phyloP scores from a whole-genome alignment of 305 asterid species.

The Fraxinus baroniana region DNA sequence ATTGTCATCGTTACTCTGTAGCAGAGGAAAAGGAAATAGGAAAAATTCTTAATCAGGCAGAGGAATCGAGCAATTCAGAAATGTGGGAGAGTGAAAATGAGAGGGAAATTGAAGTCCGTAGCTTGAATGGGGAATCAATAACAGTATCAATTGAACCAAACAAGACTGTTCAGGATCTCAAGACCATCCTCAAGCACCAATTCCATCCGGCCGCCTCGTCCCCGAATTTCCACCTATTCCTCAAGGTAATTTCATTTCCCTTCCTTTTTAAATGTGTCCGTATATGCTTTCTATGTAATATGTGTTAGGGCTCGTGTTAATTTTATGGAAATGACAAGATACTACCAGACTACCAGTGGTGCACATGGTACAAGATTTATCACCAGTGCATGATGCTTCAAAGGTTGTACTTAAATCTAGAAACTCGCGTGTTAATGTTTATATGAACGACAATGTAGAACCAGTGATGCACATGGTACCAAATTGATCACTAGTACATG shows the following conservation, averaged over 20 bases:
- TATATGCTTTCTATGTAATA: not conserved
- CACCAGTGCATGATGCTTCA: not conserved
- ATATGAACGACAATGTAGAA: not conserved
- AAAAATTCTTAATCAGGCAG: not conserved
- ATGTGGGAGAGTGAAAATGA: constrained; percentile 33
- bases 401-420: not conserved
- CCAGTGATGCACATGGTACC: not conserved
- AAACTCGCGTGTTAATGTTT: not conserved
- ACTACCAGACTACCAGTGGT: not conserved
- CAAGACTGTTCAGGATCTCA: constrained; percentile 60
- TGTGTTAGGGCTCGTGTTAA: not conserved
- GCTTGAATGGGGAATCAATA: constrained; percentile 73
- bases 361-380: not conserved
- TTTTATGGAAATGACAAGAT: not conserved
- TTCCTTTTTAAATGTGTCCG: not conserved
- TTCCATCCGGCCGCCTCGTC: constrained; percentile 64
- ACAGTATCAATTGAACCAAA: constrained; percentile 37
- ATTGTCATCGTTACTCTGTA: not conserved
- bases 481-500: not conserved
- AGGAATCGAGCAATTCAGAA: constrained; percentile 3
- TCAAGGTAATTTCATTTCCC: constrained; percentile 44
- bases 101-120: constrained; percentile 59
- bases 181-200: constrained; percentile 49
- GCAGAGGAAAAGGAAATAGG: not conserved
- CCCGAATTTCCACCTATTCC: constrained; percentile 74